phyloP scores from a whole-genome alignment of 768 basidiomycete species.

The Tricholoma saponaceum region DNA sequence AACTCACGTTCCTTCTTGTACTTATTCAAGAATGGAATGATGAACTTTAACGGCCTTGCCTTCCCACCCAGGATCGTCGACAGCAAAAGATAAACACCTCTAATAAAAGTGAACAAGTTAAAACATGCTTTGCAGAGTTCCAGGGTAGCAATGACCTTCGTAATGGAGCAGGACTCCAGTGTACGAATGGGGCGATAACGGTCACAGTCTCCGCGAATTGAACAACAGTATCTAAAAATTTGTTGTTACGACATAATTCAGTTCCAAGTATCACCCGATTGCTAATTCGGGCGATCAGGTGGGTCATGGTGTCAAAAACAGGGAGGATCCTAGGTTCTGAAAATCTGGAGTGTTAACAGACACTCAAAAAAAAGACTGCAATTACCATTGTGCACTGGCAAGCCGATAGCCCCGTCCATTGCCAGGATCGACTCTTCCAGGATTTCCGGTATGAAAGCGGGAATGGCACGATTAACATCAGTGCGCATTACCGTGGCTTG shows the following conservation, averaged over 20 bases:
- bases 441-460: conserved; percentile 32
- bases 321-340: conserved; percentile 17
- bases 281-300: too few species aligned
- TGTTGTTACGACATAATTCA: too few species aligned
- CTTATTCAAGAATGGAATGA: conserved; percentile 26
- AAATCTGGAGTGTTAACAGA: background rate
- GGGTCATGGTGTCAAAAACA: conserved; percentile 35
- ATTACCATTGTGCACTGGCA: conserved; percentile 8
- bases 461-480: conserved; percentile 32
- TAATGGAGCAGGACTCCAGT: conserved; percentile 25
- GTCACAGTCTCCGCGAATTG: too few species aligned
- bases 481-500: conserved; percentile 31
- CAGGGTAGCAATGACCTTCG: conserved; percentile 23
- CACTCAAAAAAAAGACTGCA: conserved; percentile 1
- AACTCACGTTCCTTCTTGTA: conserved; percentile 21
- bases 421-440: conserved; percentile 31
- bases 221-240: too few species aligned
- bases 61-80: conserved; percentile 32
- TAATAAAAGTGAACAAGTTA: conserved; percentile 7
- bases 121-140: background rate
- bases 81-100: conserved; percentile 28
- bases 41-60: conserved; percentile 22
- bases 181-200: too few species aligned
- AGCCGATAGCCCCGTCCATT: conserved; percentile 23
- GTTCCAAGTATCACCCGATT: too few species aligned